phyloP scores from a whole-genome alignment of 2,329 filamentous ascomycete species.

The Calonectria pauciramosa region DNA sequence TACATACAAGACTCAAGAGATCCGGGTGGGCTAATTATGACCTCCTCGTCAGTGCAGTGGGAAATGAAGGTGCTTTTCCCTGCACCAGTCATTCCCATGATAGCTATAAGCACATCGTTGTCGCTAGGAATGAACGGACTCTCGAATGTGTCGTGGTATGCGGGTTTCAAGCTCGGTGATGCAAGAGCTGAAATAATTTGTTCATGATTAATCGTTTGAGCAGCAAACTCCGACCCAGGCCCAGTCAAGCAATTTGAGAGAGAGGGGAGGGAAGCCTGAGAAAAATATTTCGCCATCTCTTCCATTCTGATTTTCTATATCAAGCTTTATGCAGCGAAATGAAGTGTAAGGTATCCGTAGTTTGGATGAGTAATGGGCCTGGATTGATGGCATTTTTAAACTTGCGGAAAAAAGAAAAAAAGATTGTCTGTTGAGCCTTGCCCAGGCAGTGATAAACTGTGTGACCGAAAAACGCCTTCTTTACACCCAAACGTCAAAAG shows the following conservation, averaged over 20 bases:
- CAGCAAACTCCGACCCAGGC: not conserved
- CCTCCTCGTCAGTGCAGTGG: conserved; percentile 7
- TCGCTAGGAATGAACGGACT: not conserved
- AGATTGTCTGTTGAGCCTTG: not conserved
- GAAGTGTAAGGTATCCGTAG: too few species aligned
- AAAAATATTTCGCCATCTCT: not conserved
- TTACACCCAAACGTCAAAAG: too few species aligned
- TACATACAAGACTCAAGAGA: conserved; percentile 1
- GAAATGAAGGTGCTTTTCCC: conserved; percentile 29
- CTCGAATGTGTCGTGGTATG: not conserved
- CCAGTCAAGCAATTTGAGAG: too few species aligned
- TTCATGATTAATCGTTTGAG: not conserved
- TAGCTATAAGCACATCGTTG: conserved; percentile 7
- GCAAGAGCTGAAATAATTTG: not conserved
- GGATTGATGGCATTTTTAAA: too few species aligned
- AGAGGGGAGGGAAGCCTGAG: not conserved
- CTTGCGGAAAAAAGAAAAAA: too few species aligned
- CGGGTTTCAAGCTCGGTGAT: not conserved
- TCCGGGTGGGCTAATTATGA: not conserved
- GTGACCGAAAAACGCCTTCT: not conserved
- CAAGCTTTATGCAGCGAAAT: not conserved
- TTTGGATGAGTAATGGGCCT: too few species aligned
- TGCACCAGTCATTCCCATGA: conserved; percentile 29
- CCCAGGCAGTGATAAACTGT: not conserved
- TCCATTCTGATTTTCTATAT: not conserved